These are phyloP conservation scores for Panicum miliaceum DNA, from an alignment of 176 grass and related monocot species.

Conservation along the genomic window DNA sequence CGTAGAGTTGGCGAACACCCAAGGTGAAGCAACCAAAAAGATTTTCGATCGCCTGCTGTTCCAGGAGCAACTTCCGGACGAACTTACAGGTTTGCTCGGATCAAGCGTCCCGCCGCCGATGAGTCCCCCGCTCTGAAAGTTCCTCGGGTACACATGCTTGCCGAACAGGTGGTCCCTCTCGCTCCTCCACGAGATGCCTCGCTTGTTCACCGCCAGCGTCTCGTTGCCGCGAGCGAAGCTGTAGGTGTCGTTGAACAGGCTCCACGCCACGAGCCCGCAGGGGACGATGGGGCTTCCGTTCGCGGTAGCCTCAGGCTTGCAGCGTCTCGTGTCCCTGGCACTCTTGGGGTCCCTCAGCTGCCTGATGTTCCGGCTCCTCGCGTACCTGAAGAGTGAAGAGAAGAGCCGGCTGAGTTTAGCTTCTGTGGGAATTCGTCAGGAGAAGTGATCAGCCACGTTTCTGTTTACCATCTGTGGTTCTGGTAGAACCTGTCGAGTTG, in stretches of 20 bases:
- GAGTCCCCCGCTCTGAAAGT: constrained; percentile 56
- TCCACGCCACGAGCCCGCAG: constrained; percentile 73
- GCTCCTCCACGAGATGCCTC: constrained; percentile 69
- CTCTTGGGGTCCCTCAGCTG: constrained; percentile 46
- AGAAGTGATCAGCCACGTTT: not conserved
- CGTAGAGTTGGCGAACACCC: not conserved
- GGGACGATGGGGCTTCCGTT: constrained; percentile 53
- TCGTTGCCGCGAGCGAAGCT: constrained; percentile 35
- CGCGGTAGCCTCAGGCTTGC: constrained; percentile 58
- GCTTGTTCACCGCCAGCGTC: constrained; percentile 56
- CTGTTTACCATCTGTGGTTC: constrained; percentile 71
- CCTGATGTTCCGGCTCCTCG: constrained; percentile 50
- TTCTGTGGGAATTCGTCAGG: not conserved
- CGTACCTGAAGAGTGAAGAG: constrained; percentile 43
- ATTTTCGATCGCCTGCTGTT: not conserved
- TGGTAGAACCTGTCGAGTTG: constrained; percentile 74
- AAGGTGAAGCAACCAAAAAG: not conserved
- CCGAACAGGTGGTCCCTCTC: constrained; percentile 61
- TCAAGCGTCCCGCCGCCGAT: constrained; percentile 63
- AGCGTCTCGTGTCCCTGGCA: constrained; percentile 13
- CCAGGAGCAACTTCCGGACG: not conserved
- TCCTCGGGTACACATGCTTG: constrained; percentile 58
- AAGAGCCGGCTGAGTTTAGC: not conserved
- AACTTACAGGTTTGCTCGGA: constrained; percentile 51
- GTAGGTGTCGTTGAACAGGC: constrained; percentile 84